Percentiles rank a stretch among this genome's conserved stretches.
phyloP scores from a whole-genome alignment of 2,329 filamentous ascomycete genomes.

The Penicillium nordicum region DNA sequence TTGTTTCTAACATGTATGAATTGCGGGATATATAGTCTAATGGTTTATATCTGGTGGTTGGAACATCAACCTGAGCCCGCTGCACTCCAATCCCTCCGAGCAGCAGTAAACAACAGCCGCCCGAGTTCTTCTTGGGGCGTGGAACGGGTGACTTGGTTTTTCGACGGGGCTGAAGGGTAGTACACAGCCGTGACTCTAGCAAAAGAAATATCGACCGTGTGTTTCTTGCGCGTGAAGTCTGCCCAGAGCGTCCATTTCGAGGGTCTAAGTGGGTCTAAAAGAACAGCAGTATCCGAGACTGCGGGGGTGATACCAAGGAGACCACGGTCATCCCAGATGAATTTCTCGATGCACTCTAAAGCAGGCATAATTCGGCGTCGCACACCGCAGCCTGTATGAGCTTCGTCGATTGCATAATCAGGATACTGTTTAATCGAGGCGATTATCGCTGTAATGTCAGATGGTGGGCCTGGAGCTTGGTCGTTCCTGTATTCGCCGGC shows the following conservation, averaged over 20 bases:
- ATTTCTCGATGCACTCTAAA: conserved; percentile 39
- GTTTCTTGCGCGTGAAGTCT: conserved; percentile 18
- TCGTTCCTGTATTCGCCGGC: conserved; percentile 3
- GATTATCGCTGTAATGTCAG: conserved; percentile 36
- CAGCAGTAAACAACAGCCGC: conserved; percentile 35
- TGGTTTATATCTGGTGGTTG: not conserved
- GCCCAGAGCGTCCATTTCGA: conserved; percentile 20
- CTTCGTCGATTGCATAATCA: conserved; percentile 43
- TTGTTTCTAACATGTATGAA: not conserved
- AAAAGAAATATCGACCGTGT: conserved; percentile 26
- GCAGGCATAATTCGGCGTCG: conserved; percentile 40
- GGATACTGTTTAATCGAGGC: conserved; percentile 40
- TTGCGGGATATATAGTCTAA: not conserved
- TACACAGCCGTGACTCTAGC: conserved; percentile 24
- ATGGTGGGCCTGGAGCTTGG: conserved; percentile 15
- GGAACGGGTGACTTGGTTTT: conserved; percentile 8
- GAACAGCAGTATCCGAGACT: conserved; percentile 9
- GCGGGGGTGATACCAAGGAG: conserved; percentile 29
- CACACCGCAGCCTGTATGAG: conserved; percentile 43
- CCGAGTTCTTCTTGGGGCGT: conserved; percentile 30
- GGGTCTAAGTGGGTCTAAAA: not conserved
- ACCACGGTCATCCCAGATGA: conserved; percentile 32
- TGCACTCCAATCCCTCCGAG: conserved; percentile 36
- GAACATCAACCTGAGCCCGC: not conserved
- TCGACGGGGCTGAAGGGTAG: conserved; percentile 10